Base-by-base conservation (phyloP, 2,329 filamentous ascomycete species). In the Beauveria brongniartii region DNA sequence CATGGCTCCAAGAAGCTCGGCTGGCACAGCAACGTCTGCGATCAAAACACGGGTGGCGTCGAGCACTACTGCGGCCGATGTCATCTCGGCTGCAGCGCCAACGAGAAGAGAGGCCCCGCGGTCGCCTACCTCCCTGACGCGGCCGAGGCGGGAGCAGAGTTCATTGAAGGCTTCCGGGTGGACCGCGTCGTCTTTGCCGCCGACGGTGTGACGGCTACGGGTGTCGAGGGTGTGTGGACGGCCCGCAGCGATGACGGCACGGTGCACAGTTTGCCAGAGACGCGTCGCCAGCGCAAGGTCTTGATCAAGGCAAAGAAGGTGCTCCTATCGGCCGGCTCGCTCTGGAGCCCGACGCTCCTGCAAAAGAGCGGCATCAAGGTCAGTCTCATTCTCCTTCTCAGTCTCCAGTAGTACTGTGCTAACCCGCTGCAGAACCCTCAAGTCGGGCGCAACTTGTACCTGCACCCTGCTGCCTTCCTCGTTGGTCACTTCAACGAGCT, bases 71-170 rank as follows among this genome's bases (percentile, higher is more conserved):
- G 91, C 69, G 88, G 88, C 10, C 78, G 80, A 63, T 88, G 85
- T 69, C 77, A 80, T 41, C 67, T 85, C 40, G 85, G 85, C 12
- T 87, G 85, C 67, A 82, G 83, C 22, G 82, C 83, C 2, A 85
- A 82, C 52, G 85, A 86, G 64, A 97, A 97, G 76, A 86, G 89
- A 71, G 91, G 92, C 0, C 89, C 92, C 0, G 82, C 84, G 0
- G 85, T 90, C 26, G 85, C 84, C 7, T 97, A 86, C 79, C 77
- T 97, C 16, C 90, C 90, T 0, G 90, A 92, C 67, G 92, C 93
- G 2, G 88, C 87, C 1, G 80, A 81, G 57, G 85, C 89, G 0
- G 92, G 92, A 0, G 90, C 92, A 1, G 78, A 82, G 64, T 96
- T 96, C 70, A 82, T 95, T 61, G 91, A 97, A 76, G 92, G 92